These are phyloP conservation scores for Lipomyces lipofer DNA, from an alignment of 805 yeast species.

Conservation along the genomic window DNA sequence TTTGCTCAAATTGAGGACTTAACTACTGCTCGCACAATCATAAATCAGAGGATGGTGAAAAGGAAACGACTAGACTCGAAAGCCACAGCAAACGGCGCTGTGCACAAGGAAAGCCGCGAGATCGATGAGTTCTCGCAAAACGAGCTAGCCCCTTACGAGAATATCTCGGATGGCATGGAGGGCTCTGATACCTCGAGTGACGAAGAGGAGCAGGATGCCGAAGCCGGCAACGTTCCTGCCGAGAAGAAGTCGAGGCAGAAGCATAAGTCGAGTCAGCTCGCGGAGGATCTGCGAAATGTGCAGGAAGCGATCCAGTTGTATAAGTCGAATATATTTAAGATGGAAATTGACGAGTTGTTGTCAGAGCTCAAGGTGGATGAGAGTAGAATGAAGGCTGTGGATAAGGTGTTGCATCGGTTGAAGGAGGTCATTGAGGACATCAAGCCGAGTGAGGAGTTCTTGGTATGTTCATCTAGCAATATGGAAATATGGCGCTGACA, in stretches of 20 bases:
- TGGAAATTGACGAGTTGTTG: slow-evolving; percentile 89
- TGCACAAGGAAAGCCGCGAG: not conserved
- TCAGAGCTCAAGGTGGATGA: slow-evolving; percentile 78
- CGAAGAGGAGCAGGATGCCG: slow-evolving; percentile 39
- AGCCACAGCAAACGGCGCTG: slow-evolving; percentile 1
- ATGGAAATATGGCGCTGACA: not conserved
- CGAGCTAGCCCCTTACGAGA: no score
- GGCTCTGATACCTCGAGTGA: no score
- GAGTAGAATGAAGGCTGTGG: slow-evolving; percentile 61
- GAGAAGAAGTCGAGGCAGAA: slow-evolving; percentile 7
- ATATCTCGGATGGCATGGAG: not conserved
- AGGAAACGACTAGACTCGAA: slow-evolving; percentile 1
- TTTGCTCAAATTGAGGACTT: no score
- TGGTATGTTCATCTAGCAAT: no score
- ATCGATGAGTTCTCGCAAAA: no score
- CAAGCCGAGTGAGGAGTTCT: slow-evolving; percentile 45
- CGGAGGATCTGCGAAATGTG: slow-evolving; percentile 83
- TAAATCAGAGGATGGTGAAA: slow-evolving; percentile 4
- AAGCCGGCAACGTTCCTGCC: slow-evolving; percentile 37
- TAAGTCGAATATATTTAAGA: slow-evolving; percentile 91
- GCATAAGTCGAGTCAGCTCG: slow-evolving; percentile 21
- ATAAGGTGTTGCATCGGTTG: slow-evolving; percentile 71
- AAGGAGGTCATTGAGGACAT: slow-evolving; percentile 67
- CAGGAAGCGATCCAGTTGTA: slow-evolving; percentile 92
- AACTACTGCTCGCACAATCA: no score